Conservation (phyloP, 257 asterid genomes). For the Prunella vulgaris region DNA sequence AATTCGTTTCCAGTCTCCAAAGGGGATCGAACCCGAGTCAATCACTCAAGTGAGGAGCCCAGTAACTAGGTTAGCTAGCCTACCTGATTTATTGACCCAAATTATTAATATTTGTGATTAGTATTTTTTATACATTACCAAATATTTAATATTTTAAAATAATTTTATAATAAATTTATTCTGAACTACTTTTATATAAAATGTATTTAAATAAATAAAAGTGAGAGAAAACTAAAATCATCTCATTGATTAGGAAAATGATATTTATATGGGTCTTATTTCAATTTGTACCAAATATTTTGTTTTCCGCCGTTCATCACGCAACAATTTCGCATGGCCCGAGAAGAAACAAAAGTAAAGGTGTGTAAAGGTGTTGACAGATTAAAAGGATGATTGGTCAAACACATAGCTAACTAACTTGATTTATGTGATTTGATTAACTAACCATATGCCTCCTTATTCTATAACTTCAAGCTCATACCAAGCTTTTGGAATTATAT, state of each 20-base stretch:
- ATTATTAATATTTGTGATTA: too few species aligned
- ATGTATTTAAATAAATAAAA: too few species aligned
- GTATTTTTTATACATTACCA: too few species aligned
- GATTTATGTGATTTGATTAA: conserved; percentile 21
- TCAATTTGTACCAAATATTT: conserved; percentile 1
- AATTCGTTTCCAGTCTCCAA: too few species aligned
- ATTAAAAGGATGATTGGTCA: conserved; percentile 39
- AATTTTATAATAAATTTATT: too few species aligned
- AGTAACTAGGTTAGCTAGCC: too few species aligned
- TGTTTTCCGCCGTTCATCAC: conserved; percentile 40
- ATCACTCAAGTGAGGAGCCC: too few species aligned
- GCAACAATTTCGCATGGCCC: conserved; percentile 38
- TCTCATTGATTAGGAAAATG: neutral
- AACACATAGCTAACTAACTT: conserved; percentile 29
- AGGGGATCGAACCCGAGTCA: too few species aligned
- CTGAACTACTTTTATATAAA: too few species aligned
- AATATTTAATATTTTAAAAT: too few species aligned
- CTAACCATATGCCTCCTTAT: conserved; percentile 1
- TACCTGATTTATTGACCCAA: too few species aligned
- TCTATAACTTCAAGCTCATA: neutral
- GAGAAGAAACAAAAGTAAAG: conserved; percentile 26
- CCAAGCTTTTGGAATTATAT: neutral
- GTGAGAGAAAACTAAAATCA: neutral
- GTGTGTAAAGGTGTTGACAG: conserved; percentile 31
- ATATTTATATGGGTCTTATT: neutral